A percentile compares a stretch with the other conserved stretches of the same genome.
These are phyloP conservation scores for Fusarium algeriense DNA, from an alignment of 2,329 filamentous ascomycete genomes.

Conservation along the genomic window DNA sequence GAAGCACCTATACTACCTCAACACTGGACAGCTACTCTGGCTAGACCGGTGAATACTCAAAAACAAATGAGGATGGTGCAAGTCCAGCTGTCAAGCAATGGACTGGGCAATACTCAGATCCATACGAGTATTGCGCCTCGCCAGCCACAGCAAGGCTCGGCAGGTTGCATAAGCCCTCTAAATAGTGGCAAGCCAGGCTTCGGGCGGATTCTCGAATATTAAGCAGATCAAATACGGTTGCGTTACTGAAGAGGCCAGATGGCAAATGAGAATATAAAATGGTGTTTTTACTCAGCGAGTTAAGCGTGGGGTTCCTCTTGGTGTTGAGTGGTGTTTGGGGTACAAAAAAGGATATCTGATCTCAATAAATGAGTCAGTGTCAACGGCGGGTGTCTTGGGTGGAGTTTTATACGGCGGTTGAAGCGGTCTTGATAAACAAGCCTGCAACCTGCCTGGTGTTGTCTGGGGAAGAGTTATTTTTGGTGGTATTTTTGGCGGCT, in stretches of 20 bases:
- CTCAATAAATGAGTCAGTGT: neutral
- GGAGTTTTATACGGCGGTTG: neutral
- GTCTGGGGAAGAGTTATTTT: neutral
- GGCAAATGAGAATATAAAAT: no score
- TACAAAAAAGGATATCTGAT: neutral
- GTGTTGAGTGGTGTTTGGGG: neutral
- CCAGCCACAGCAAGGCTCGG: neutral
- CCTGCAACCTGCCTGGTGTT: neutral
- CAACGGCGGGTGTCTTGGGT: neutral
- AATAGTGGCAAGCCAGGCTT: neutral
- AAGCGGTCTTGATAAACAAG: neutral
- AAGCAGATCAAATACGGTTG: neutral
- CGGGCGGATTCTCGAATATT: neutral
- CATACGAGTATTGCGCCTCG: neutral
- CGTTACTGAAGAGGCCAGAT: no score
- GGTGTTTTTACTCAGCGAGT: neutral
- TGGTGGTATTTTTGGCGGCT: neutral
- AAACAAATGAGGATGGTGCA: neutral
- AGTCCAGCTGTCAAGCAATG: neutral
- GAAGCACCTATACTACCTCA: neutral
- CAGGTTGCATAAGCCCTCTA: neutral
- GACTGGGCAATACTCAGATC: constrained; percentile 1
- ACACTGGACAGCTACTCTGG: neutral
- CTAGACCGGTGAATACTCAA: neutral
- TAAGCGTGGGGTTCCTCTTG: neutral